phyloP scores from a whole-genome alignment of 2,329 filamentous ascomycete genomes.

The Cryphonectria nitschkei region DNA sequence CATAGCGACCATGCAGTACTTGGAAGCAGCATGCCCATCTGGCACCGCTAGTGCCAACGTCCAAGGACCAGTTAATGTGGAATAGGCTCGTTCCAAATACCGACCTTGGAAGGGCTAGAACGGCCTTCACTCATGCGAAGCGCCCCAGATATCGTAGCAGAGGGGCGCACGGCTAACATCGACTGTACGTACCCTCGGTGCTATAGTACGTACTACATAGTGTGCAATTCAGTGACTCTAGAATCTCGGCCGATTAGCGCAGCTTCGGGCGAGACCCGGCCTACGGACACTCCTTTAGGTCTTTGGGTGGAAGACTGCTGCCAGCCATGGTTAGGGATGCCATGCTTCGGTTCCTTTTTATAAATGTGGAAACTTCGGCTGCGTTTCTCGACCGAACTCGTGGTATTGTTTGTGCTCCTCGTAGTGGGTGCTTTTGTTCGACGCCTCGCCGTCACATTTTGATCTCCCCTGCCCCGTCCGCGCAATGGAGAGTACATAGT shows the following conservation, averaged over 20 bases:
- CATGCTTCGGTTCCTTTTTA: not conserved
- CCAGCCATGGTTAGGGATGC: not conserved
- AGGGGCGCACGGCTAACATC: not conserved
- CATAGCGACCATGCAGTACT: not conserved
- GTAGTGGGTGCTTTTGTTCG: not conserved
- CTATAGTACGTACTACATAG: not conserved
- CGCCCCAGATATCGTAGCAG: conserved; percentile 1
- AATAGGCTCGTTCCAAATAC: conserved; percentile 3
- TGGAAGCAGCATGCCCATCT: not conserved
- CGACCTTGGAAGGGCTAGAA: not conserved
- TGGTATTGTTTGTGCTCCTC: not conserved
- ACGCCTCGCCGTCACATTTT: not conserved
- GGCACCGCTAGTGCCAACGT: conserved; percentile 5
- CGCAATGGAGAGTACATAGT: too few relatives aligned
- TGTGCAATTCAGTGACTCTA: not conserved
- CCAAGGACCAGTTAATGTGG: not conserved
- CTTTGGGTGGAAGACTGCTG: not conserved
- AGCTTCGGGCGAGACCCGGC: not conserved
- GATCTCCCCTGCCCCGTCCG: not conserved
- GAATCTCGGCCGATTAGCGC: conserved; percentile 1
- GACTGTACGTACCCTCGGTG: not conserved
- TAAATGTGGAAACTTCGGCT: not conserved
- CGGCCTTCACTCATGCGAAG: not conserved
- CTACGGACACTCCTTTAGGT: not conserved
- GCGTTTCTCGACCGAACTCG: not conserved